Conservation (phyloP, 345 rosid species). For the Salix purpurea region DNA sequence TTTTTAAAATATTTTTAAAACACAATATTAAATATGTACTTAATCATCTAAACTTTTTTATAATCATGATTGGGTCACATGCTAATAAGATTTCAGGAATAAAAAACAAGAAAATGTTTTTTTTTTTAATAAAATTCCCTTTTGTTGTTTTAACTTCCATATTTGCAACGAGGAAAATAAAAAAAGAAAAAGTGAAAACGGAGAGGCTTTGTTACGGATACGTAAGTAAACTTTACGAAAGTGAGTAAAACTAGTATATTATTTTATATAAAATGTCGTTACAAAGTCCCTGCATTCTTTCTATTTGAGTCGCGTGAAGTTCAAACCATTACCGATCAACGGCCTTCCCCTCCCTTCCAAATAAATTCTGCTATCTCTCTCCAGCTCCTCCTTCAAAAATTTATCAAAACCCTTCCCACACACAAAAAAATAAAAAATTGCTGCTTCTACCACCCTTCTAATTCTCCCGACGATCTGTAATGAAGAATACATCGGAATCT, state of each 20-base stretch:
- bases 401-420: too few species aligned
- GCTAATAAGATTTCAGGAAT: not conserved
- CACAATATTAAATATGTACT: too few species aligned
- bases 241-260: too few species aligned
- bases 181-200: too few species aligned
- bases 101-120: not conserved
- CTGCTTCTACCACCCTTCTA: not conserved
- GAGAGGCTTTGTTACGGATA: not conserved
- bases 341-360: not conserved
- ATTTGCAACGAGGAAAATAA: too few species aligned
- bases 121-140: not conserved
- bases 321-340: not conserved
- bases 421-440: too few species aligned
- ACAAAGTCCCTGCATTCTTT: not conserved
- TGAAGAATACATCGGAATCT: conserved; percentile 20
- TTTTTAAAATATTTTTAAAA: too few species aligned
- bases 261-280: too few species aligned
- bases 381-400: not conserved
- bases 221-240: not conserved
- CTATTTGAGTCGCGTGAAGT: not conserved
- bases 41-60: too few species aligned
- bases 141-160: too few species aligned
- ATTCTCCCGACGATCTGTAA: conserved; percentile 4
- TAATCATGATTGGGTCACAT: not conserved
- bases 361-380: not conserved